Percentiles rank a stretch among this genome's conserved stretches.
phyloP scores from a whole-genome alignment of 2,329 filamentous ascomycete genomes.

The Lachnum nothofagi region DNA sequence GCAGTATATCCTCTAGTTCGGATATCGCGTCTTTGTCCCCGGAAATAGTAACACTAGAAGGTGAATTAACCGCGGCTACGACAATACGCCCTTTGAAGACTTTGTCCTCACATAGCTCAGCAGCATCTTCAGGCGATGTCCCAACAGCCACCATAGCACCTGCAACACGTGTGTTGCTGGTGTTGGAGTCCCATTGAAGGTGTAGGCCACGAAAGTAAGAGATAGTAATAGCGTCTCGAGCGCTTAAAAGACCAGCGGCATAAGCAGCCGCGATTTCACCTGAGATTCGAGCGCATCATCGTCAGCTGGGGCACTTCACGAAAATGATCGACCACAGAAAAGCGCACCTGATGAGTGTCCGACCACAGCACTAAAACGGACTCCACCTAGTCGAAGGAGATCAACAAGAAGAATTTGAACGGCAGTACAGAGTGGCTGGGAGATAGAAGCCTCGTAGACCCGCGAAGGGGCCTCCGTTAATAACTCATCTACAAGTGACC shows the following conservation, averaged over 20 bases:
- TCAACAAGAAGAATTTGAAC: conserved; percentile 43
- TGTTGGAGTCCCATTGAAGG: conserved; percentile 21
- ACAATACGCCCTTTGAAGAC: conserved; percentile 14
- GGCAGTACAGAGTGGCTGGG: conserved; percentile 41
- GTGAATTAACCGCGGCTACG: conserved; percentile 32
- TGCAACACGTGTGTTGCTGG: too few species aligned
- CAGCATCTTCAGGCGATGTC: conserved; percentile 10
- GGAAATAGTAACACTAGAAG: conserved; percentile 24
- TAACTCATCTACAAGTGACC: conserved; percentile 28
- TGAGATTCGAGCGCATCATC: too few species aligned
- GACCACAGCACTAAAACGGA: conserved; percentile 35
- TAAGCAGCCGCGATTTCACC: conserved; percentile 47
- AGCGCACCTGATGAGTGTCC: conserved; percentile 44
- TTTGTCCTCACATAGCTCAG: not conserved
- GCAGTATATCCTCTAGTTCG: conserved; percentile 4
- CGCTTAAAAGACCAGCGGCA: conserved; percentile 32
- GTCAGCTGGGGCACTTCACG: too few species aligned
- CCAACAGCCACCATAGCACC: conserved; percentile 21
- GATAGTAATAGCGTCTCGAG: conserved; percentile 35
- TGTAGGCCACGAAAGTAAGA: conserved; percentile 39
- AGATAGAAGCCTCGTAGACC: conserved; percentile 31
- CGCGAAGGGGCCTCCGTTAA: conserved; percentile 17
- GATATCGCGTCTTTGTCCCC: conserved; percentile 20
- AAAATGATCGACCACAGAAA: too few species aligned
- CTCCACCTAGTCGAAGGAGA: conserved; percentile 38